Percentiles rank a stretch among this genome's conserved stretches.
These are phyloP conservation scores for Hypoxylon lenormandii DNA, from an alignment of 495 filamentous ascomycete species.

Conservation along the genomic window DNA sequence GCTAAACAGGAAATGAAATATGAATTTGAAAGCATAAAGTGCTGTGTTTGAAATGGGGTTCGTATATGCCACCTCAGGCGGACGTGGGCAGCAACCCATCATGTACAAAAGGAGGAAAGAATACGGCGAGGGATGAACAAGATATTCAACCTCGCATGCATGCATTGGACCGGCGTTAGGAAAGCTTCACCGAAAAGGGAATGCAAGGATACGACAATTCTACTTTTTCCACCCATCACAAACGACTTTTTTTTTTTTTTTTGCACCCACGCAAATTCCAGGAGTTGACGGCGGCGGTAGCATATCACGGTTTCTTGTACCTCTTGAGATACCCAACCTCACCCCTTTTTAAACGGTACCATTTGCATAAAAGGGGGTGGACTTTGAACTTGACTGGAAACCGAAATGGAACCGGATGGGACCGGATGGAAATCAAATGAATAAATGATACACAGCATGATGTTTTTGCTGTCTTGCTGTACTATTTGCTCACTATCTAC, in stretches of 20 bases:
- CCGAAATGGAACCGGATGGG: too few species aligned
- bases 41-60: conserved; percentile 4
- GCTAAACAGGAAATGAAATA: not conserved
- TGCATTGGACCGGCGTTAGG: conserved; percentile 31
- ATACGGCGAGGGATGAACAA: not conserved
- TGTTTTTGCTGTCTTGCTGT: too few species aligned
- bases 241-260: not conserved
- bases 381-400: too few species aligned
- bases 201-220: too few species aligned
- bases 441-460: too few species aligned
- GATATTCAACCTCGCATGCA: not conserved
- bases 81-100: not conserved
- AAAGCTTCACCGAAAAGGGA: too few species aligned
- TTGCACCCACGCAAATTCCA: not conserved
- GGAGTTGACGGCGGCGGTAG: not conserved
- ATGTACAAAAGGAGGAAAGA: conserved; percentile 1
- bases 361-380: conserved; percentile 1
- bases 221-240: not conserved
- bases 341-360: too few species aligned
- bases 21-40: not conserved
- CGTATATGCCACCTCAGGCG: conserved; percentile 1
- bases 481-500: too few species aligned
- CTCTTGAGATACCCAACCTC: conserved; percentile 3
- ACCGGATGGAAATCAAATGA: too few species aligned
- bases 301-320: not conserved